A percentile compares a stretch with the other conserved stretches of the same genome.
Evolutionary conservation across 2,329 filamentous ascomycete species (phyloP).

Genomic region (Graphilbum ipis-grandicollis): DNA sequence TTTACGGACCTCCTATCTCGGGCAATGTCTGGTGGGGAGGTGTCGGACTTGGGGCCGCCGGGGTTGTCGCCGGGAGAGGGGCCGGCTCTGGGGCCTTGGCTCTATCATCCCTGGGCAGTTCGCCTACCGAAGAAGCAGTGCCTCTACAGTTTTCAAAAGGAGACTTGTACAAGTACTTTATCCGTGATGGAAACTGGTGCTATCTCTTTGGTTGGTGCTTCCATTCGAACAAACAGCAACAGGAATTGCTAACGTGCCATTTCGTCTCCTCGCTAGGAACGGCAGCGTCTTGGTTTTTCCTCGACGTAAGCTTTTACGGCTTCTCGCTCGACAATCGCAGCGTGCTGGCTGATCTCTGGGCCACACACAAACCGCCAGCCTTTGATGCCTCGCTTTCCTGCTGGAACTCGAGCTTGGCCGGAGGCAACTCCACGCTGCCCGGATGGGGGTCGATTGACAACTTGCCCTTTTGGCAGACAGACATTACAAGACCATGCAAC

Average conservation of each 20-base stretch:
- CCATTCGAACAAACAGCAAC: no score
- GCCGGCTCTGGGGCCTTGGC: slow-evolving; percentile 9
- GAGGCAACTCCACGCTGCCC: slow-evolving; percentile 25
- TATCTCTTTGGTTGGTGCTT: slow-evolving; percentile 25
- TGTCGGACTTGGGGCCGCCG: no score
- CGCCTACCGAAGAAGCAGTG: slow-evolving; percentile 14
- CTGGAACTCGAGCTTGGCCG: slow-evolving; percentile 26
- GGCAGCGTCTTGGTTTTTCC: slow-evolving; percentile 32
- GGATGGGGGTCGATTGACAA: slow-evolving; percentile 18
- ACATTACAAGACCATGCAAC: slow-evolving; percentile 28
- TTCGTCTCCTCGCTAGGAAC: slow-evolving; percentile 17
- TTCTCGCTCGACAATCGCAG: slow-evolving; percentile 30
- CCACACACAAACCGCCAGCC: slow-evolving; percentile 15
- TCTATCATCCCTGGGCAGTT: slow-evolving; percentile 14
- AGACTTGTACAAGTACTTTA: slow-evolving; percentile 32
- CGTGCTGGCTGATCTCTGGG: slow-evolving; percentile 25
- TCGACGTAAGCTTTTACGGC: slow-evolving; percentile 41
- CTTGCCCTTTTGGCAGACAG: slow-evolving; percentile 31
- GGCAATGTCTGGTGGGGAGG: neutral
- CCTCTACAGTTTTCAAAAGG: slow-evolving; percentile 30
- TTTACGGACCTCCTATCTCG: slow-evolving; percentile 27
- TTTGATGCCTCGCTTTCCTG: slow-evolving; percentile 24
- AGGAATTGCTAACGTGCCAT: no score
- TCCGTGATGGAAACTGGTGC: slow-evolving; percentile 27
- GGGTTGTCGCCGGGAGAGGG: no score